A percentile compares a stretch with the other conserved stretches of the same genome.
Conservation (phyloP, 495 filamentous ascomycete species). For the Clavariopsis aquatica region DNA sequence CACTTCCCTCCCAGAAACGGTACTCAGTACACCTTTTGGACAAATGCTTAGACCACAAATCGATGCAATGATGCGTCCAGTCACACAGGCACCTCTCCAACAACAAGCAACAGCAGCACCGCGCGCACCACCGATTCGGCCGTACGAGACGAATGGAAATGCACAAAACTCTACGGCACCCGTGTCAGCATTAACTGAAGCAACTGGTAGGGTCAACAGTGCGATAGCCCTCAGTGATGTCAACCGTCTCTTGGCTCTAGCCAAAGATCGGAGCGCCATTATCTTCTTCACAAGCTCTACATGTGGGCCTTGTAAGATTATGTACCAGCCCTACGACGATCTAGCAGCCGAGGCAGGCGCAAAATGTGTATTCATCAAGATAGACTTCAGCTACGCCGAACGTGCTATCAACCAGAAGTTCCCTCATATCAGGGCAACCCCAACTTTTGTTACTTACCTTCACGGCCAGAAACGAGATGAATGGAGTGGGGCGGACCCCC, state of each 20-base stretch:
- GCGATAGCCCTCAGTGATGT: slow-evolving; percentile 60
- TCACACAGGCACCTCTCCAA: slow-evolving; percentile 52
- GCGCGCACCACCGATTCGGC: slow-evolving; percentile 40
- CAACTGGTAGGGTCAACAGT: slow-evolving; percentile 51
- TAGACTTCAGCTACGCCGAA: slow-evolving; percentile 66
- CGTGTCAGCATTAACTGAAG: not conserved
- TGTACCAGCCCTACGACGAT: slow-evolving; percentile 82
- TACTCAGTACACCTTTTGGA: slow-evolving; percentile 87
- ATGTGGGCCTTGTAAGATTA: slow-evolving; percentile 79
- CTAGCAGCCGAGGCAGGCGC: slow-evolving; percentile 73
- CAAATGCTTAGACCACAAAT: slow-evolving; percentile 85
- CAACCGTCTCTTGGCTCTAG: slow-evolving; percentile 58
- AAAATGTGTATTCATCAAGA: slow-evolving; percentile 75
- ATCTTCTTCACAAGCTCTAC: slow-evolving; percentile 92
- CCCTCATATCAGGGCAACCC: slow-evolving; percentile 74
- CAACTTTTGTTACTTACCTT: slow-evolving; percentile 88
- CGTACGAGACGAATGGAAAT: slow-evolving; percentile 7
- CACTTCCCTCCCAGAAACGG: slow-evolving; percentile 78
- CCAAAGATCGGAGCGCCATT: slow-evolving; percentile 68
- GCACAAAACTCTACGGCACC: not conserved
- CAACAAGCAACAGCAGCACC: slow-evolving; percentile 47
- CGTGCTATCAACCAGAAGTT: slow-evolving; percentile 61
- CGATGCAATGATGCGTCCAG: slow-evolving; percentile 68
- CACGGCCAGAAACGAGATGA: slow-evolving; percentile 72
- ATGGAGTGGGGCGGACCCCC: slow-evolving; percentile 76